Evolutionary conservation across 148 eudicot species (phyloP).

Genomic region (Chenopodium suecicum): DNA sequence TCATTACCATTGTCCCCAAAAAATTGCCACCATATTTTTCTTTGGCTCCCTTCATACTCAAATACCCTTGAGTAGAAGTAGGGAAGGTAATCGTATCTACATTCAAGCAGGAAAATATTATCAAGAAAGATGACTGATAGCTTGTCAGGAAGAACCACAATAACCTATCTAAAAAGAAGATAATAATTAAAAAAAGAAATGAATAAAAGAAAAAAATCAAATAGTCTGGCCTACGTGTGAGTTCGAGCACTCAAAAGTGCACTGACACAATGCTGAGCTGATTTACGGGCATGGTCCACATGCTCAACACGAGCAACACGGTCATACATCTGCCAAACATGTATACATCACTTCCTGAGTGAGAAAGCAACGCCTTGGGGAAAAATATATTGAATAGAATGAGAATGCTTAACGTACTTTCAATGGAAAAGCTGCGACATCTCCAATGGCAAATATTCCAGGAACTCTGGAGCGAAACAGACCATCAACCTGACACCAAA

Average conservation of each 20-base stretch:
- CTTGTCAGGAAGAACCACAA: neutral
- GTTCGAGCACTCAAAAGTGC: constrained; percentile 74
- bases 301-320: constrained; percentile 89
- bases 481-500: constrained; percentile 81
- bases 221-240: constrained; percentile 42
- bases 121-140: neutral
- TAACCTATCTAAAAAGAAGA: neutral
- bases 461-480: constrained; percentile 76
- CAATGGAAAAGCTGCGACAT: constrained; percentile 95
- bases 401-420: constrained; percentile 45
- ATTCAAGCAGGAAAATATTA: constrained; percentile 14
- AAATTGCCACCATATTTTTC: constrained; percentile 99
- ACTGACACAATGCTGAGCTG: constrained; percentile 87
- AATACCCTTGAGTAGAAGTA: constrained; percentile 94
- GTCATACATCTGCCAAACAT: constrained; percentile 68
- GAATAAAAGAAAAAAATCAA: neutral
- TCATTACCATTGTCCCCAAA: constrained; percentile 88
- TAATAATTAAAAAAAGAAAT: neutral
- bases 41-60: constrained; percentile 94
- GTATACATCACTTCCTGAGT: constrained; percentile 10
- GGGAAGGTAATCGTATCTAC: constrained; percentile 91
- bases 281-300: constrained; percentile 96
- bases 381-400: neutral
- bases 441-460: constrained; percentile 95
- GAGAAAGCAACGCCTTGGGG: neutral